Evolutionary conservation across 1,139 yeast genomes (phyloP).

Genomic region (Meyerozyma carpophila): DNA sequence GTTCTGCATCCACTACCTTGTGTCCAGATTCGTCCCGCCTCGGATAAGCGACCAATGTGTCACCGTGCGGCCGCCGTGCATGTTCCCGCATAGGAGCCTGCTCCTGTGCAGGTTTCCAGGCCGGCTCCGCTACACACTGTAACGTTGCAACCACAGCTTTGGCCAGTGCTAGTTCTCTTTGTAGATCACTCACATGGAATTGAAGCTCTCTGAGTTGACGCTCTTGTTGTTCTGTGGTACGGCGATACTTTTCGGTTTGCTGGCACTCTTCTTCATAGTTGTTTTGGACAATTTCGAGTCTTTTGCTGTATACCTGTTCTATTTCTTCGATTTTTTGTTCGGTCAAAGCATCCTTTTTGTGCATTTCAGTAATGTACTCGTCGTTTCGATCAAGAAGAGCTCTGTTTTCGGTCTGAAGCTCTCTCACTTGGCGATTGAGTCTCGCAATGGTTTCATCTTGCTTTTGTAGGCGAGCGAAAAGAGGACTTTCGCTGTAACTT

Average conservation of each 20-base stretch:
- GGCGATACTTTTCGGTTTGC: neutral
- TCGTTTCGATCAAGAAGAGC: neutral
- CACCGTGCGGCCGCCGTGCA: neutral
- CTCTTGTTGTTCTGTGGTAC: neutral
- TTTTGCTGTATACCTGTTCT: neutral
- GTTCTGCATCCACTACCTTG: no score
- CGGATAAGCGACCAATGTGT: neutral
- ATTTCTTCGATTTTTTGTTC: neutral
- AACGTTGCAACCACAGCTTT: neutral
- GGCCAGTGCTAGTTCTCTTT: neutral
- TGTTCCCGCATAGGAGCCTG: no score
- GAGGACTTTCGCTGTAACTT: constrained; percentile 1
- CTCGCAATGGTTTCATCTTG: constrained; percentile 5
- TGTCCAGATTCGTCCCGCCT: neutral
- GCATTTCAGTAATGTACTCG: constrained; percentile 12
- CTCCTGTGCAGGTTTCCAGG: neutral
- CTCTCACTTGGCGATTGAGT: constrained; percentile 3
- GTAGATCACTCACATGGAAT: neutral
- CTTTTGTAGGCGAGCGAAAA: constrained; percentile 2
- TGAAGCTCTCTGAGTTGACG: neutral
- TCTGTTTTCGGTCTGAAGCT: neutral
- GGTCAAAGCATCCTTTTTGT: constrained; percentile 8
- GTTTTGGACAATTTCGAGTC: neutral
- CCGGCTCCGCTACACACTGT: neutral
- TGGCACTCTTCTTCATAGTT: neutral